These are phyloP conservation scores for Claviceps quebecensis DNA, from an alignment of 2,329 filamentous ascomycete genomes.

Conservation along the genomic window DNA sequence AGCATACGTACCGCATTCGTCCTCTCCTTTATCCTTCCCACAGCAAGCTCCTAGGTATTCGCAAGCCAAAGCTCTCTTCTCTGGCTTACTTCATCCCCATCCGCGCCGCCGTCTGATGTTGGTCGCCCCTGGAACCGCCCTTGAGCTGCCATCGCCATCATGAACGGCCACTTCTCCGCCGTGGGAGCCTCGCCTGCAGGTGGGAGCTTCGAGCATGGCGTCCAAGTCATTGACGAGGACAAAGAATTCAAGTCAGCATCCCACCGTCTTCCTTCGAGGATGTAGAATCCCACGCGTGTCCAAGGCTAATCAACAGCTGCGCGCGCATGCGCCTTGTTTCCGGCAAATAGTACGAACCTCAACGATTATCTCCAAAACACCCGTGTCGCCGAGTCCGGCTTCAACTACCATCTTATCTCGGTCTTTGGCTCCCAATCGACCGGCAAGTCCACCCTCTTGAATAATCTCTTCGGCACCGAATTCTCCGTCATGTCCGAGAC, in stretches of 20 bases:
- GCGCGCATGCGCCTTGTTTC: slow-evolving; percentile 1
- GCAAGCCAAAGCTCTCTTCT: background rate
- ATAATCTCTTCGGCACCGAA: slow-evolving; percentile 86
- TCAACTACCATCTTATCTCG: slow-evolving; percentile 98
- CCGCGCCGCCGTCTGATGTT: slow-evolving; percentile 1
- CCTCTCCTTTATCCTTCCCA: too few species aligned
- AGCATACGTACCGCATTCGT: too few species aligned
- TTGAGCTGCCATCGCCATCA: slow-evolving; percentile 18
- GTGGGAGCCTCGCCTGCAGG: slow-evolving; percentile 51
- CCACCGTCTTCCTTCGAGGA: background rate
- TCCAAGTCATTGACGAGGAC: slow-evolving; percentile 85
- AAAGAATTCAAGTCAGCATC: slow-evolving; percentile 83
- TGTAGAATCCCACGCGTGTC: background rate
- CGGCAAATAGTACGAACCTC: slow-evolving; percentile 49
- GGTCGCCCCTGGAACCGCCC: background rate
- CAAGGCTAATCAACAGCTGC: background rate
- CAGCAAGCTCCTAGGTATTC: background rate
- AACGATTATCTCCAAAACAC: slow-evolving; percentile 70
- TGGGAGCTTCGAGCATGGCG: slow-evolving; percentile 74
- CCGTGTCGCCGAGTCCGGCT: slow-evolving; percentile 73
- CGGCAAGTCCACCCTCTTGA: slow-evolving; percentile 92
- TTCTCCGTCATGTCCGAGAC: slow-evolving; percentile 97
- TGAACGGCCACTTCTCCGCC: slow-evolving; percentile 72
- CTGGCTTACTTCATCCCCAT: background rate
- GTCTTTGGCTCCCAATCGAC: slow-evolving; percentile 98